These are phyloP conservation scores for Acanthamoeba comandoni DNA, from an alignment of 208 protist species.

Conservation along the genomic window DNA sequence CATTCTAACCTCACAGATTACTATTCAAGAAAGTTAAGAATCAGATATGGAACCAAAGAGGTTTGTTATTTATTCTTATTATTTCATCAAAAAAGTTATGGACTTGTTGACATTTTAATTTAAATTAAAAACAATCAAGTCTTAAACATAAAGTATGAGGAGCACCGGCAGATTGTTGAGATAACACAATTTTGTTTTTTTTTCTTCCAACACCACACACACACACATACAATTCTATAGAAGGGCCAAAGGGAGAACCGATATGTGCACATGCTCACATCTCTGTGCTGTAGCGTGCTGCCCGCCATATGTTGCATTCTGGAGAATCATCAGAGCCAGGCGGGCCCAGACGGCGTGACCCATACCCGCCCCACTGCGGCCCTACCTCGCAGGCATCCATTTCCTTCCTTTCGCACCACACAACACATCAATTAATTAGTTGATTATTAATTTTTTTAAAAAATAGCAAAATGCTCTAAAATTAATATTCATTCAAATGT, in stretches of 20 bases:
- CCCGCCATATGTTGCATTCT: background rate
- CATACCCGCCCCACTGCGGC: background rate
- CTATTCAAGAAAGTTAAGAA: background rate
- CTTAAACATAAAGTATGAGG: too few species aligned
- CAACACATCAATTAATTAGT: too few species aligned
- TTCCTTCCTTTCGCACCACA: background rate
- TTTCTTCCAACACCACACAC: too few species aligned
- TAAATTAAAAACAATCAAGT: too few species aligned
- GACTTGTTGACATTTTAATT: too few species aligned
- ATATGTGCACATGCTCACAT: conserved; percentile 22
- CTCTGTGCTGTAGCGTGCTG: background rate
- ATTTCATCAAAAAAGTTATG: too few species aligned
- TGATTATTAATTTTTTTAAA: too few species aligned
- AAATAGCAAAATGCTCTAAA: too few species aligned
- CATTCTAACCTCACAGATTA: background rate
- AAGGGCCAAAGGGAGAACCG: background rate
- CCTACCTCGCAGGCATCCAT: background rate
- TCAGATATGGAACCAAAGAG: background rate
- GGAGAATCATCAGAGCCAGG: background rate
- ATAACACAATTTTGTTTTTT: too few species aligned
- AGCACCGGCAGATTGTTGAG: too few species aligned
- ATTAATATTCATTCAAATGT: too few species aligned
- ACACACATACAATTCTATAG: background rate
- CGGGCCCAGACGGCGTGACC: background rate
- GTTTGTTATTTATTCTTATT: too few species aligned